phyloP scores from a whole-genome alignment of 1,284 basidiomycete species.

The Rhodofomes roseus region DNA sequence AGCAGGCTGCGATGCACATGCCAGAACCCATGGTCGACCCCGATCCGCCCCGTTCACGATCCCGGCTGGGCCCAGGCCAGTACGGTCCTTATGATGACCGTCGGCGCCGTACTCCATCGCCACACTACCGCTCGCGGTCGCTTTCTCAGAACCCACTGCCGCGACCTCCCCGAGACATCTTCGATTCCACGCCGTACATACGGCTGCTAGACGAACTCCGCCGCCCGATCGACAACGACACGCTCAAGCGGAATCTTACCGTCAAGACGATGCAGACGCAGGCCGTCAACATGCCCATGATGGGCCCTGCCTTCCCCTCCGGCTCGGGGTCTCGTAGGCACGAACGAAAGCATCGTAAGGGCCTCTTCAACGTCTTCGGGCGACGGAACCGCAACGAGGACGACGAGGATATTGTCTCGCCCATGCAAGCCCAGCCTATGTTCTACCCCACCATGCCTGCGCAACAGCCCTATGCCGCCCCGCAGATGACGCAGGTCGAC shows the following conservation, averaged over 20 bases:
- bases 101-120: background rate
- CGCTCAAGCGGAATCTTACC: slow-evolving; percentile 12
- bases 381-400: slow-evolving; percentile 13
- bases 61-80: slow-evolving; percentile 16
- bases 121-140: slow-evolving; percentile 5
- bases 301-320: background rate
- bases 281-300: background rate
- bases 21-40: slow-evolving; percentile 10
- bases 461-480: slow-evolving; percentile 16
- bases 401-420: slow-evolving; percentile 5
- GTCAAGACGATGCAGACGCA: slow-evolving; percentile 1
- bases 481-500: slow-evolving; percentile 1
- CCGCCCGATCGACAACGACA: slow-evolving; percentile 14
- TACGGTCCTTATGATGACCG: slow-evolving; percentile 13
- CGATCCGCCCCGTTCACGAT: slow-evolving; percentile 9
- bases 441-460: slow-evolving; percentile 10
- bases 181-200: slow-evolving; percentile 16
- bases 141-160: slow-evolving; percentile 19
- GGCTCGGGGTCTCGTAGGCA: slow-evolving; percentile 4
- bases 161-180: slow-evolving; percentile 16
- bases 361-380: slow-evolving; percentile 20
- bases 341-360: slow-evolving; percentile 17
- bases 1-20: slow-evolving; percentile 2
- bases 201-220: slow-evolving; percentile 15
- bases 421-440: background rate